A percentile compares a stretch with the other conserved stretches of the same genome.
Evolutionary conservation across 768 basidiomycete species (phyloP).

Genomic region (Lactarius vividus): DNA sequence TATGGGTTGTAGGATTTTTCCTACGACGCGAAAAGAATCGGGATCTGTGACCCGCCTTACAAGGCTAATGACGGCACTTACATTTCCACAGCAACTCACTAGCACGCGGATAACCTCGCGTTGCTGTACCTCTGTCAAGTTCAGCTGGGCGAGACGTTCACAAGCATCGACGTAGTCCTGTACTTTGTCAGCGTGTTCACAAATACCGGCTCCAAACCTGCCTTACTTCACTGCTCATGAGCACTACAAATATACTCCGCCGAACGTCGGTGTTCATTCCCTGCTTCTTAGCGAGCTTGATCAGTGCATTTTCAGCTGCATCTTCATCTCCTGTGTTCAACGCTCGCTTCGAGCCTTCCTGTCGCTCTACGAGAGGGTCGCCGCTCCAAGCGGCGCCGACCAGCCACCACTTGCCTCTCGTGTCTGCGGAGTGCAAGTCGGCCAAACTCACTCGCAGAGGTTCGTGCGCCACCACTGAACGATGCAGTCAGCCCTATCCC

Average conservation of each 20-base stretch:
- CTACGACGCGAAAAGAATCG: slow-evolving; percentile 38
- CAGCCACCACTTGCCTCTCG: slow-evolving; percentile 97
- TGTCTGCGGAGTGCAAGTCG: slow-evolving; percentile 83
- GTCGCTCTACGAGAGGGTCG: slow-evolving; percentile 80
- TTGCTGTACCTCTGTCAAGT: slow-evolving; percentile 85
- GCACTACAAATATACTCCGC: slow-evolving; percentile 83
- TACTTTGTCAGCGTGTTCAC: slow-evolving; percentile 1
- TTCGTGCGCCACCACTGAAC: slow-evolving; percentile 74
- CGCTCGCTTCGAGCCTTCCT: slow-evolving; percentile 37
- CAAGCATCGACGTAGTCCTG: slow-evolving; percentile 98
- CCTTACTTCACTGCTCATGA: slow-evolving; percentile 94
- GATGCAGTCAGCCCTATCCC: slow-evolving; percentile 8
- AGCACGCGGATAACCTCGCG: slow-evolving; percentile 92
- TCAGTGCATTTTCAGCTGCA: slow-evolving; percentile 44
- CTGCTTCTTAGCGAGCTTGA: slow-evolving; percentile 86
- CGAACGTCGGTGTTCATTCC: slow-evolving; percentile 99
- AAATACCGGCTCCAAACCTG: background rate
- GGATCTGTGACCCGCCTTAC: slow-evolving; percentile 12
- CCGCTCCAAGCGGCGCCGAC: slow-evolving; percentile 96
- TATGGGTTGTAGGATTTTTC: slow-evolving; percentile 95
- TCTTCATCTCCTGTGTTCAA: slow-evolving; percentile 31
- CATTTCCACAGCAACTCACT: slow-evolving; percentile 90
- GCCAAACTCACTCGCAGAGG: slow-evolving; percentile 79
- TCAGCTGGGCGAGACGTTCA: slow-evolving; percentile 81
- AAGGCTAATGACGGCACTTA: slow-evolving; percentile 37